These are phyloP conservation scores for Aspergillus caelatus DNA, from an alignment of 2,329 filamentous ascomycete species.

Conservation along the genomic window DNA sequence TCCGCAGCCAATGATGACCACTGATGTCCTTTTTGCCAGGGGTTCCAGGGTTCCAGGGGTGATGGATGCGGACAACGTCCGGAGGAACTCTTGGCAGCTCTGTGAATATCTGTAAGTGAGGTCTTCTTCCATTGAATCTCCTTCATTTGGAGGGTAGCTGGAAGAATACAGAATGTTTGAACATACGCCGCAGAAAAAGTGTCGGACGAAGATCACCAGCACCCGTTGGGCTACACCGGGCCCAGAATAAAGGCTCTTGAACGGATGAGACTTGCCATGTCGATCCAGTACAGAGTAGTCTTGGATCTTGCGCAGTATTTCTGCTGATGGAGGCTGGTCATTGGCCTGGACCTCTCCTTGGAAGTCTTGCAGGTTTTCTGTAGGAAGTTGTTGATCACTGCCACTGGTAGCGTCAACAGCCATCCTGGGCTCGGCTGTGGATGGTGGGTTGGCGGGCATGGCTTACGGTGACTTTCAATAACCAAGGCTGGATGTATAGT, in stretches of 20 bases:
- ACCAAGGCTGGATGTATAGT: too few species aligned
- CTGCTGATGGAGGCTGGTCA: neutral
- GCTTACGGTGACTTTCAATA: neutral
- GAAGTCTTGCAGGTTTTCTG: neutral
- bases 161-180: neutral
- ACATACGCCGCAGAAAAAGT: constrained; percentile 80
- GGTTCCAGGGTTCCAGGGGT: constrained; percentile 42
- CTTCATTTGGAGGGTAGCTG: neutral
- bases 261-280: constrained; percentile 61
- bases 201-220: constrained; percentile 73
- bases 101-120: constrained; percentile 33
- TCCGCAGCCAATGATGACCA: constrained; percentile 74
- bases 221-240: constrained; percentile 53
- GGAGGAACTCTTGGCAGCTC: constrained; percentile 78
- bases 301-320: constrained; percentile 9
- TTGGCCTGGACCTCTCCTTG: neutral
- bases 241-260: constrained; percentile 61
- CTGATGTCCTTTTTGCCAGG: constrained; percentile 59
- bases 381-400: neutral
- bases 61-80: constrained; percentile 62
- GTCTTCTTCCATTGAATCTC: neutral
- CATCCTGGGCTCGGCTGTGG: neutral
- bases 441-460: neutral
- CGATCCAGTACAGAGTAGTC: constrained; percentile 57
- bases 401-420: neutral